These are phyloP conservation scores for Iodosphaeria phyllophila DNA, from an alignment of 2,329 filamentous ascomycete species.

Conservation along the genomic window DNA sequence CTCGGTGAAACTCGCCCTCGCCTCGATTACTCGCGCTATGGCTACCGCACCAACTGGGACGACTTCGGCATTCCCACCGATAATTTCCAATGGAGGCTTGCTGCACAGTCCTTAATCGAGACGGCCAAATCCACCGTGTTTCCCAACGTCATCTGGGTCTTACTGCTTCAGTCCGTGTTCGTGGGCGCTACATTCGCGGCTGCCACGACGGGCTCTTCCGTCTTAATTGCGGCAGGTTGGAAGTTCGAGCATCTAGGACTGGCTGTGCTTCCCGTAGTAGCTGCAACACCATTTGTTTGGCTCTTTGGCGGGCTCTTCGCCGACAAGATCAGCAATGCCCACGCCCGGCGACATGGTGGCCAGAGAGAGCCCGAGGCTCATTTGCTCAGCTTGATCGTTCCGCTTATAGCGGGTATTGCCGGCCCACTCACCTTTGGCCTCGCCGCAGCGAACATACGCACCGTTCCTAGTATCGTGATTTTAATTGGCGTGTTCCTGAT, in stretches of 20 bases:
- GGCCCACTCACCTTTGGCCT: slow-evolving; percentile 9
- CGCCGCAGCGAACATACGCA: slow-evolving; percentile 6
- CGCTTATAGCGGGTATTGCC: slow-evolving; percentile 6
- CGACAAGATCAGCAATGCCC: slow-evolving; percentile 10
- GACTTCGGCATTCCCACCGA: slow-evolving; percentile 15
- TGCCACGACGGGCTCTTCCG: too few species aligned
- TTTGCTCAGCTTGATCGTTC: slow-evolving; percentile 9
- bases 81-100: slow-evolving; percentile 11
- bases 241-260: slow-evolving; percentile 6
- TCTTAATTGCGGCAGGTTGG: too few species aligned
- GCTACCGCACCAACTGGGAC: slow-evolving; percentile 11
- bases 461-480: too few species aligned
- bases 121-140: slow-evolving; percentile 14
- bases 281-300: slow-evolving; percentile 5
- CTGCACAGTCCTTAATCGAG: slow-evolving; percentile 9
- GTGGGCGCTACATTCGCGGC: slow-evolving; percentile 1
- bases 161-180: slow-evolving; percentile 6
- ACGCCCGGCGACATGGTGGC: slow-evolving; percentile 7
- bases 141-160: slow-evolving; percentile 15
- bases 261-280: slow-evolving; percentile 4
- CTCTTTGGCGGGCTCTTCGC: slow-evolving; percentile 15
- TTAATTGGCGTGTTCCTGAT: slow-evolving; percentile 8
- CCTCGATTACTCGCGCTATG: slow-evolving; percentile 11
- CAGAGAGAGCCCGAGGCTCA: slow-evolving; percentile 10
- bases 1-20: slow-evolving; percentile 11